Evolutionary conservation across 1,139 yeast genomes (phyloP), one percentile per base, ranked within the genome.

Genomic region (Scheffersomyces titani): DNA sequence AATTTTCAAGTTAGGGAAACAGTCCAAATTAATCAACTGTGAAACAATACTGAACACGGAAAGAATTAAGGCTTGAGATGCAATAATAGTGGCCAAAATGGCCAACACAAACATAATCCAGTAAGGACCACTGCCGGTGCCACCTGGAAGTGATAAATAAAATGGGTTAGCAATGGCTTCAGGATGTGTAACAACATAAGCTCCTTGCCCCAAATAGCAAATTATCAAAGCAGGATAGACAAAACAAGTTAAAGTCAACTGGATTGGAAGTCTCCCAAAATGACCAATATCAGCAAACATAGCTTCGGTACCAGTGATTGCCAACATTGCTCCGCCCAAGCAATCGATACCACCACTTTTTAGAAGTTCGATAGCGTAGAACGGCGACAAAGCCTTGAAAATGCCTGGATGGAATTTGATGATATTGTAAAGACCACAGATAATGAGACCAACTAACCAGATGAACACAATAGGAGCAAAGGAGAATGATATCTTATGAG

Each of bases 241-340:
- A 60, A 81, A 73, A 13, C 65, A 64, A 0, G 75, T 59, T 58
- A 84, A 65, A 2, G 87, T 74, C 40, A 84, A 61, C 59, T 83
- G 86, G 49, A 83, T 75, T 0, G 88, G 83, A 7, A 74, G 62
- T 47, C 73, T 71, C 1, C 86, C 84, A 63, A 84, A 83, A 60
- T 83, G 86, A 1, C 88, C 86, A 55, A 85, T 73, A 67, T 85
- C 88, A 4, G 88, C 86, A 70, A 85, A 85, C 85, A 85, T 80
- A 4, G 88, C 88, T 62, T 85, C 89, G 2, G 83, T 75, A 49
- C 89, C 89, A 0, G 89, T 84, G 24, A 85, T 73, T 1, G 86
- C 74, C 56, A 85, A 76, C 81, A 84, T 80, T 2, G 83, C 82
- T 5, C 84, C 81, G 9, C 83, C 76, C 50, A 85, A 70, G 1